Evolutionary conservation across 1,284 basidiomycete genomes (phyloP).

Genomic region (Inonotus obliquus): DNA sequence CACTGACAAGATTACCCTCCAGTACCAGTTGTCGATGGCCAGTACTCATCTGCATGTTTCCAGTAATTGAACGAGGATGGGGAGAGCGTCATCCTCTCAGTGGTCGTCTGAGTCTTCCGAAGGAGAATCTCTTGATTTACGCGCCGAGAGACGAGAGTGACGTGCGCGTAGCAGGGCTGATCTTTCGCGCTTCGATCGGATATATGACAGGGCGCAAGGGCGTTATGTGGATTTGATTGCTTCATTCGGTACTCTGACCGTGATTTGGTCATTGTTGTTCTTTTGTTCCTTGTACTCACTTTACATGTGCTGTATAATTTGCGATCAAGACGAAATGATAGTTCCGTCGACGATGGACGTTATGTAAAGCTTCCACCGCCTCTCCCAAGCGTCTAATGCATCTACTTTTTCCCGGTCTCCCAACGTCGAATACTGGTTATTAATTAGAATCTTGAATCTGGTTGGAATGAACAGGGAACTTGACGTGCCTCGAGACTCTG

Average conservation of each 20-base stretch:
- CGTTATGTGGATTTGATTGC: neutral
- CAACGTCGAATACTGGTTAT: slow-evolving; percentile 49
- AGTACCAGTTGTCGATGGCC: too few relatives aligned
- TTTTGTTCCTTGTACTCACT: too few relatives aligned
- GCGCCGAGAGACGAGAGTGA: slow-evolving; percentile 25
- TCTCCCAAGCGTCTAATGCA: slow-evolving; percentile 46
- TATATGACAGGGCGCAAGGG: slow-evolving; percentile 13
- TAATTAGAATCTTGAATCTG: neutral
- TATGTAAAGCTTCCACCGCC: slow-evolving; percentile 50
- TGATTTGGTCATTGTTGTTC: too few relatives aligned
- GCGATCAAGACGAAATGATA: neutral
- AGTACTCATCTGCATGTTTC: neutral
- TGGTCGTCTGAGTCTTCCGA: slow-evolving; percentile 19
- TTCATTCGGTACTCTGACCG: neutral
- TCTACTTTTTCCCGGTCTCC: slow-evolving; percentile 40
- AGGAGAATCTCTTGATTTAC: slow-evolving; percentile 27
- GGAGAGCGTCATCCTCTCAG: slow-evolving; percentile 26
- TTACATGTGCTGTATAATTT: neutral
- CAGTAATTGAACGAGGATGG: slow-evolving; percentile 27
- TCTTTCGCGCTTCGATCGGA: slow-evolving; percentile 22
- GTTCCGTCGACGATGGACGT: slow-evolving; percentile 31
- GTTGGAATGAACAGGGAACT: neutral
- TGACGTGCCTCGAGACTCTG: slow-evolving; percentile 54
- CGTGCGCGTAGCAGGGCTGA: slow-evolving; percentile 22
- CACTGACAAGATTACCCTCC: neutral